Conservation (phyloP, 2,329 filamentous ascomycete species). For the Scedosporium aurantiacum region DNA sequence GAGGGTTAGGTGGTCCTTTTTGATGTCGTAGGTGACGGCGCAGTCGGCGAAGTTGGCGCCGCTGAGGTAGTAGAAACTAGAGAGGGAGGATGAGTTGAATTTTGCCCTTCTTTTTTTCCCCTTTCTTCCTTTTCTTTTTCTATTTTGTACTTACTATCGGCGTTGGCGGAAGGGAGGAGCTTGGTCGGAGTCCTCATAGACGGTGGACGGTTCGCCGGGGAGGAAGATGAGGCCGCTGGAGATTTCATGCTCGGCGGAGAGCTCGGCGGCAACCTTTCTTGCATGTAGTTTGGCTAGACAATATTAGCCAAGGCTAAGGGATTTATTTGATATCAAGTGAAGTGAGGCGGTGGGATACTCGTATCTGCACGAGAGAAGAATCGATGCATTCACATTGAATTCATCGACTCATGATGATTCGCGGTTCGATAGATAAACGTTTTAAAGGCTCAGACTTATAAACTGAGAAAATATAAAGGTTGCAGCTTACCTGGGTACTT, state of each 20-base stretch:
- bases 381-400: neutral
- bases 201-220: conserved; percentile 36
- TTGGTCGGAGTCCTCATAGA: conserved; percentile 50
- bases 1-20: conserved; percentile 51
- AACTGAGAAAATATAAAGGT: neutral
- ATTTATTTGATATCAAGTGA: neutral
- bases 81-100: conserved; percentile 4
- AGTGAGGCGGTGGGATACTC: neutral
- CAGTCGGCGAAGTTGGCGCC: conserved; percentile 45
- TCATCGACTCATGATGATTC: neutral
- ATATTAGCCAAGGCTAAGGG: neutral
- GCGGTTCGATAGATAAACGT: neutral
- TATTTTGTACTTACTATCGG: conserved; percentile 36
- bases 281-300: conserved; percentile 42
- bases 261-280: conserved; percentile 41
- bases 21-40: conserved; percentile 46
- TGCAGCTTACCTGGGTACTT: conserved; percentile 26
- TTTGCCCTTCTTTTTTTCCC: too few relatives aligned
- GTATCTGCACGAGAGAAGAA: neutral
- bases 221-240: conserved; percentile 44
- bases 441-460: neutral
- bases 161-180: conserved; percentile 44
- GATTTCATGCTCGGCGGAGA: conserved; percentile 23
- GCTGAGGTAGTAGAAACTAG: conserved; percentile 48
- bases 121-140: too few relatives aligned